Evolutionary conservation across 768 basidiomycete genomes (phyloP).

Genomic region (Pisolithus microcarpus): DNA sequence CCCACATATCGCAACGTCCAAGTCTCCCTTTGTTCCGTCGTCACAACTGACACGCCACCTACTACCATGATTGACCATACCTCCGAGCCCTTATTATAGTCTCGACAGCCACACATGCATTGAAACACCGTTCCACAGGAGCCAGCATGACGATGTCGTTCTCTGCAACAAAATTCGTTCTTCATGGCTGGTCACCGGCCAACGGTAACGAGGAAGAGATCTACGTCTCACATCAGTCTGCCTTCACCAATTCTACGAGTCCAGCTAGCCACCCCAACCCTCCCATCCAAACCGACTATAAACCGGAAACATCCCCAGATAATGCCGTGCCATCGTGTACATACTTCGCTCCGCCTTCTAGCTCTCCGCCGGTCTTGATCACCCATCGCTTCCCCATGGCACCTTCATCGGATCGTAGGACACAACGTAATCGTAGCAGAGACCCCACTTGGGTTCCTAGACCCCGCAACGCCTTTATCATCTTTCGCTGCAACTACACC

Average conservation of each 20-base stretch:
- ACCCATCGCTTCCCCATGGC: slow-evolving; percentile 11
- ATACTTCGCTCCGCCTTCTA: background rate
- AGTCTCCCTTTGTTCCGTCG: background rate
- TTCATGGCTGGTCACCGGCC: slow-evolving; percentile 25
- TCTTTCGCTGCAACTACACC: slow-evolving; percentile 64
- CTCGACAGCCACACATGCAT: background rate
- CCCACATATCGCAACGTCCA: background rate
- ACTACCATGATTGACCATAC: background rate
- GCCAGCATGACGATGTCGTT: slow-evolving; percentile 3
- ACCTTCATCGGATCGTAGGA: slow-evolving; percentile 34
- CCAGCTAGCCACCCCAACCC: slow-evolving; percentile 1
- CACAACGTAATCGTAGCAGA: slow-evolving; percentile 33
- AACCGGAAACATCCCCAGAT: slow-evolving; percentile 4
- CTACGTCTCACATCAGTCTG: slow-evolving; percentile 13
- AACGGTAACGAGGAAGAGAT: slow-evolving; percentile 24
- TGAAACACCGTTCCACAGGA: background rate
- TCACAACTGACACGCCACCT: background rate
- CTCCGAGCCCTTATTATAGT: background rate
- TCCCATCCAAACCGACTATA: slow-evolving; percentile 9
- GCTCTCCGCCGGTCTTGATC: background rate
- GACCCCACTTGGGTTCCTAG: slow-evolving; percentile 59
- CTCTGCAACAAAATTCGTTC: slow-evolving; percentile 2
- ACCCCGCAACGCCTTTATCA: slow-evolving; percentile 65
- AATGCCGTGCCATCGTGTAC: background rate
- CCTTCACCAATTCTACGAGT: slow-evolving; percentile 2